Conservation (phyloP, 2,329 filamentous ascomycete species). For the Herpotrichia juniperi region DNA sequence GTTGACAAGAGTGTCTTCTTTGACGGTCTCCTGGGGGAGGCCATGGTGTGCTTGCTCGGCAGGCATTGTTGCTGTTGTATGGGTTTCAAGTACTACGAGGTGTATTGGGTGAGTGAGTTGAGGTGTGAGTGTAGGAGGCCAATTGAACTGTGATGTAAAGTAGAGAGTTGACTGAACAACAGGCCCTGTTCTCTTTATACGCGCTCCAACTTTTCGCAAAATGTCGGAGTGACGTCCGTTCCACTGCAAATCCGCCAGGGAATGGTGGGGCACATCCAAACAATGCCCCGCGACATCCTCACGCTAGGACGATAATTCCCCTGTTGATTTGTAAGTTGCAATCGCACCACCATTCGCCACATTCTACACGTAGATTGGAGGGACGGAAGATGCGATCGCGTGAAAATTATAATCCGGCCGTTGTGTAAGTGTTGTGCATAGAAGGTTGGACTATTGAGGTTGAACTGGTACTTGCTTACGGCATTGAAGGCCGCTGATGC, state of each 20-base stretch:
- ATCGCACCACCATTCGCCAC: neutral
- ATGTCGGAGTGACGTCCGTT: neutral
- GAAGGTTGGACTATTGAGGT: too few species aligned
- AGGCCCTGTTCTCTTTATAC: neutral
- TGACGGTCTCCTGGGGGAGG: conserved; percentile 33
- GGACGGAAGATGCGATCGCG: neutral
- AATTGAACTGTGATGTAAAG: neutral
- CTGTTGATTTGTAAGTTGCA: conserved; percentile 3
- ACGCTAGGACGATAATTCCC: neutral
- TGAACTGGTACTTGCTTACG: too few species aligned
- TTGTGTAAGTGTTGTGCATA: too few species aligned
- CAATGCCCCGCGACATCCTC: neutral
- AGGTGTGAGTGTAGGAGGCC: neutral
- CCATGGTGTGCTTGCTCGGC: conserved; percentile 30
- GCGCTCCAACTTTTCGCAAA: neutral
- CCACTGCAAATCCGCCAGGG: too few species aligned
- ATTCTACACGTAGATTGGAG: neutral
- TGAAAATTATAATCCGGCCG: too few species aligned
- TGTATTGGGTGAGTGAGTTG: too few species aligned
- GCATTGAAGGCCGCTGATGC: too few species aligned
- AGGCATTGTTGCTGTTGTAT: neutral
- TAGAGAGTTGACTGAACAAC: neutral
- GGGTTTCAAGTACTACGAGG: neutral
- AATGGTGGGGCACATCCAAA: neutral
- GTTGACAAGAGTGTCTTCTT: conserved; percentile 47